phyloP scores from a whole-genome alignment of 495 filamentous ascomycete genomes.

The Halenospora varia region DNA sequence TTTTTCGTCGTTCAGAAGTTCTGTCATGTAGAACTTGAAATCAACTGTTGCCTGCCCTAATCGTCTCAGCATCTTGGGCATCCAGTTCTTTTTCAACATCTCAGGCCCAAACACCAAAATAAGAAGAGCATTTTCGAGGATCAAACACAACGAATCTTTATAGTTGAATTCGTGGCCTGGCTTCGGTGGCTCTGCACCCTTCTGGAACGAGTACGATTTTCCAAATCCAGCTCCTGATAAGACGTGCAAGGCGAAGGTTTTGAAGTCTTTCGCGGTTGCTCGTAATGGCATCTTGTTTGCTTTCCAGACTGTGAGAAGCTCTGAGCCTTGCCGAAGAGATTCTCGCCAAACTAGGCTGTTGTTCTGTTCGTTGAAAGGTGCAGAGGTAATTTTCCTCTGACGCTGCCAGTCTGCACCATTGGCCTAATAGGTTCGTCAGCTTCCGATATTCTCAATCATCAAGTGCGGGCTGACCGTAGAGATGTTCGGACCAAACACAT shows the following conservation, averaged over 20 bases:
- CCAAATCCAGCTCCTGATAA: conserved; percentile 40
- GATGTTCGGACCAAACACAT: conserved; percentile 44
- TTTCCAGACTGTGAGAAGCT: not conserved
- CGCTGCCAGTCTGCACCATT: conserved; percentile 40
- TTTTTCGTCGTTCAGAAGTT: conserved; percentile 8
- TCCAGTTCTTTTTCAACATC: conserved; percentile 25
- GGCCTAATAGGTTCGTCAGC: conserved; percentile 21
- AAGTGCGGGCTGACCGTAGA: conserved; percentile 29
- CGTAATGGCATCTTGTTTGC: conserved; percentile 11
- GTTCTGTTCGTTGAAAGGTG: conserved; percentile 45
- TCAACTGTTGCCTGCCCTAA: conserved; percentile 22
- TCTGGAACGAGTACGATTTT: conserved; percentile 32
- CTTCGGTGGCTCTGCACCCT: not conserved
- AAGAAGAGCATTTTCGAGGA: not conserved
- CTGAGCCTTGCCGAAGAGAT: conserved; percentile 27
- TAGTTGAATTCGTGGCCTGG: not conserved
- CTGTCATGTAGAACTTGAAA: conserved; percentile 26
- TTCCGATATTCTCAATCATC: conserved; percentile 10
- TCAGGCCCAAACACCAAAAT: not conserved
- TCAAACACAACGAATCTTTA: not conserved
- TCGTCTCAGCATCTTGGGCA: conserved; percentile 7
- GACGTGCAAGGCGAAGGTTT: conserved; percentile 42
- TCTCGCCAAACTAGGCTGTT: conserved; percentile 43
- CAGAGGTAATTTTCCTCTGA: conserved; percentile 38
- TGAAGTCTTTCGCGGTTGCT: conserved; percentile 31